These are phyloP conservation scores for Lachancea cidri DNA, from an alignment of 805 yeast genomes.

Conservation along the genomic window DNA sequence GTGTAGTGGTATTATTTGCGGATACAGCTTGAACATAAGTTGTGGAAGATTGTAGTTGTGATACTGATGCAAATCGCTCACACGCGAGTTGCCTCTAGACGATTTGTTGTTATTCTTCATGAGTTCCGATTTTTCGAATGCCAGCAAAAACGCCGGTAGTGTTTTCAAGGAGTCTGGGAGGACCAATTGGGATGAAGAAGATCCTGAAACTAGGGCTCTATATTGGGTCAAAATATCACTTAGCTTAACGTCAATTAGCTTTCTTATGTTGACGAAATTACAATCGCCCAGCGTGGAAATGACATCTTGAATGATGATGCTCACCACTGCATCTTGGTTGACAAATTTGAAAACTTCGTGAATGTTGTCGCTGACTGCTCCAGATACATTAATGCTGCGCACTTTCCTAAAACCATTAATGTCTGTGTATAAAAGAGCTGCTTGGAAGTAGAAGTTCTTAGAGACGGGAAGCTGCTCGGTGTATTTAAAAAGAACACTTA, in stretches of 20 bases:
- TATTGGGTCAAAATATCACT: conserved; percentile 56
- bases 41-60: conserved; percentile 46
- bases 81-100: conserved; percentile 57
- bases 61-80: conserved; percentile 42
- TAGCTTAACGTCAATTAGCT: conserved; percentile 48
- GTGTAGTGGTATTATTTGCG: conserved; percentile 73
- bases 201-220: conserved; percentile 41
- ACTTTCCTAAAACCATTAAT: conserved; percentile 72
- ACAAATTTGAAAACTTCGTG: conserved; percentile 72
- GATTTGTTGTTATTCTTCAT: conserved; percentile 38
- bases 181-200: conserved; percentile 57
- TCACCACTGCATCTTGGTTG: conserved; percentile 64
- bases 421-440: conserved; percentile 82
- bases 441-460: conserved; percentile 84
- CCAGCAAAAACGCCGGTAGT: conserved; percentile 59
- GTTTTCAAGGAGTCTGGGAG: conserved; percentile 78
- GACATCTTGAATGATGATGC: conserved; percentile 49
- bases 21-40: conserved; percentile 66
- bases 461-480: conserved; percentile 64
- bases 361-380: conserved; percentile 71
- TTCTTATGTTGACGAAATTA: conserved; percentile 45
- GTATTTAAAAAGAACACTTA: conserved; percentile 67
- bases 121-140: conserved; percentile 65
- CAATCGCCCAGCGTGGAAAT: conserved; percentile 37
- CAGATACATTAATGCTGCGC: conserved; percentile 78